These are phyloP conservation scores for Cryptosporidium ubiquitum DNA, from an alignment of 169 alveolate species.

Conservation along the genomic window DNA sequence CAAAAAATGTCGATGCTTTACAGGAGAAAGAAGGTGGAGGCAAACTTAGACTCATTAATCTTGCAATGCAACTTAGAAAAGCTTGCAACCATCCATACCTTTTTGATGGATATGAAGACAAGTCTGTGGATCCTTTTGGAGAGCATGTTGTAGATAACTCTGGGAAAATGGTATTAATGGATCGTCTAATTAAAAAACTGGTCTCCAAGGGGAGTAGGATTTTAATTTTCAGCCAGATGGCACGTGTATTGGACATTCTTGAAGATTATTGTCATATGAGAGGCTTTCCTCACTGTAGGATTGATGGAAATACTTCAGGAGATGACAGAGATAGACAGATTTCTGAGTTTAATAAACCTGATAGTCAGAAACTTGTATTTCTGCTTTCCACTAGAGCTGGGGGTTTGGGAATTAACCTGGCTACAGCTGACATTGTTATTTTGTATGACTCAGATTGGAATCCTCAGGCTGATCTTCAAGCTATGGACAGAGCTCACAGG, in stretches of 20 bases:
- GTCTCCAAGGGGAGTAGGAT: conserved; percentile 84
- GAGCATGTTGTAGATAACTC: conserved; percentile 91
- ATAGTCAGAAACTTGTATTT: conserved; percentile 91
- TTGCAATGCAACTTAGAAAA: conserved; percentile 98
- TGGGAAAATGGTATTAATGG: conserved; percentile 92
- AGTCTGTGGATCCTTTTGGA: conserved; percentile 87
- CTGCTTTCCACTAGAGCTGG: conserved; percentile 96
- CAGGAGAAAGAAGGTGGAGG: conserved; percentile 82
- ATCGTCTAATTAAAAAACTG: conserved; percentile 86
- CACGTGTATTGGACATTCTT: conserved; percentile 92
- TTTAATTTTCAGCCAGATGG: conserved; percentile 92
- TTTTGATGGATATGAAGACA: conserved; percentile 91
- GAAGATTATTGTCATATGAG: conserved; percentile 94
- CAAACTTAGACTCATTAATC: conserved; percentile 94
- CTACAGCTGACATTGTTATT: conserved; percentile 97
- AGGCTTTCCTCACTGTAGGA: conserved; percentile 92
- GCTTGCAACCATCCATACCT: conserved; percentile 98
- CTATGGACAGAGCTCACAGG: conserved; percentile 97
- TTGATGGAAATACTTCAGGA: conserved; percentile 97
- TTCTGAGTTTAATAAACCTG: conserved; percentile 89
- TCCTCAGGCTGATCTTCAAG: conserved; percentile 97
- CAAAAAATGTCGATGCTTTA: conserved; percentile 80
- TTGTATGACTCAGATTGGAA: conserved; percentile 98
- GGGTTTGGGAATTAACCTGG: conserved; percentile 96
- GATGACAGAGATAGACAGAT: conserved; percentile 94